Percentiles rank a stretch among this genome's conserved stretches.
phyloP scores from a whole-genome alignment of 169 alveolate species.

The Eimeria falciformis region DNA sequence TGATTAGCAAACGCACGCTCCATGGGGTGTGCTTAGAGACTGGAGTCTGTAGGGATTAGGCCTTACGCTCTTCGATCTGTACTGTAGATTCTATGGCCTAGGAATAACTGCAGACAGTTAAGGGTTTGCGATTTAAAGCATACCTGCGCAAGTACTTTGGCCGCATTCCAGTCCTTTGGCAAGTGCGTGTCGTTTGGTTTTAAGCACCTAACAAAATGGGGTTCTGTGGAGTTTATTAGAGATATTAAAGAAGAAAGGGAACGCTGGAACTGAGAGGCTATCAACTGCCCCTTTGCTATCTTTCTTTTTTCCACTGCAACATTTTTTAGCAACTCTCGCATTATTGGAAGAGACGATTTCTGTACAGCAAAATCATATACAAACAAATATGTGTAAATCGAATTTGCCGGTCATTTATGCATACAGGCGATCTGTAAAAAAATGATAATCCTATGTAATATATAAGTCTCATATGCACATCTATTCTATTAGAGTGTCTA shows the following conservation, averaged over 20 bases:
- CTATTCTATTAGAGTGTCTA: too few species aligned
- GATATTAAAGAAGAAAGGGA: constrained; percentile 88
- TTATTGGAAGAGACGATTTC: constrained; percentile 85
- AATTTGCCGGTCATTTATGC: constrained; percentile 17
- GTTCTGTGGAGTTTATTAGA: constrained; percentile 88
- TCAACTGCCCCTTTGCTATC: constrained; percentile 91
- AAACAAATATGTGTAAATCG: not conserved
- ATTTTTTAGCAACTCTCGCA: constrained; percentile 84
- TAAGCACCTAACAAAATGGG: constrained; percentile 92
- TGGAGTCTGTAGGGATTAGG: too few species aligned
- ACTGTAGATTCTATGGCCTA: too few species aligned
- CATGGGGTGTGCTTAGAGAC: too few species aligned
- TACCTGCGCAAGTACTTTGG: constrained; percentile 90
- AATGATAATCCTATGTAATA: too few species aligned
- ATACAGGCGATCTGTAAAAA: too few species aligned
- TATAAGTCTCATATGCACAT: too few species aligned
- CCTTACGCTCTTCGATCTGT: too few species aligned
- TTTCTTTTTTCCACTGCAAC: constrained; percentile 90
- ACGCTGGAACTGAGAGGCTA: constrained; percentile 92
- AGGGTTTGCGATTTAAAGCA: constrained; percentile 62
- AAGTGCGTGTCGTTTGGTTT: constrained; percentile 91
- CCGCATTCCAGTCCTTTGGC: constrained; percentile 90
- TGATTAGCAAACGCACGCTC: too few species aligned
- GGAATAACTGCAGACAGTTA: too few species aligned
- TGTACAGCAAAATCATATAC: constrained; percentile 79